Evolutionary conservation across 2,329 filamentous ascomycete species (phyloP).

Genomic region (Phymatotrichopsis omnivora): DNA sequence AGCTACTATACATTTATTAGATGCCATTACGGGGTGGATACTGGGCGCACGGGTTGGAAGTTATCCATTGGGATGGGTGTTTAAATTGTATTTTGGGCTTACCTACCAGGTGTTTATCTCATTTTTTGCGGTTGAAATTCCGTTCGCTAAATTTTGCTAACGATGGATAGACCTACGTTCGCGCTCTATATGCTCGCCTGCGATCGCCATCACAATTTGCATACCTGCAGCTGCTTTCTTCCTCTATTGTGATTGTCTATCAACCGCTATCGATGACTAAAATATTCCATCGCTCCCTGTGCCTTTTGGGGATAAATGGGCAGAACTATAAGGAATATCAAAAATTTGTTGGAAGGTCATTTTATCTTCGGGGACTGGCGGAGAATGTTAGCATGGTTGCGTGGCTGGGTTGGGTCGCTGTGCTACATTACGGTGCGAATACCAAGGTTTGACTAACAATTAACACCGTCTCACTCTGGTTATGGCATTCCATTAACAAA

Average conservation of each 20-base stretch:
- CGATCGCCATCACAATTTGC: conserved; percentile 56
- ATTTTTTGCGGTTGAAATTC: no score
- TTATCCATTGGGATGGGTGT: conserved; percentile 61
- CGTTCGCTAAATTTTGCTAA: no score
- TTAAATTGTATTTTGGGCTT: conserved; percentile 60
- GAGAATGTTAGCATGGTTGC: conserved; percentile 60
- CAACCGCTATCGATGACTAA: conserved; percentile 55
- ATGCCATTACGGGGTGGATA: conserved; percentile 56
- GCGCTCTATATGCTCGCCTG: conserved; percentile 56
- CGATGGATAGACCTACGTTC: conserved; percentile 63
- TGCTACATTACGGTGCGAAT: conserved; percentile 57
- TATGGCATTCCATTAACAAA: no score
- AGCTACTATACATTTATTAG: conserved; percentile 53
- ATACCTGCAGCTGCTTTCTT: conserved; percentile 54
- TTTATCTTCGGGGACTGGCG: conserved; percentile 57
- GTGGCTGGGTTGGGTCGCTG: conserved; percentile 55
- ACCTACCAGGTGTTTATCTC: no score
- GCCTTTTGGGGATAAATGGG: conserved; percentile 45
- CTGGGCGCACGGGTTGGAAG: conserved; percentile 57
- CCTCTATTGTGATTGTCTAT: conserved; percentile 51
- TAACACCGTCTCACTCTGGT: not conserved
- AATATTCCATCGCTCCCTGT: conserved; percentile 47
- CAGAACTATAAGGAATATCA: conserved; percentile 55
- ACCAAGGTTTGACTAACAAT: conserved; percentile 39
- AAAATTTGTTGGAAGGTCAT: conserved; percentile 55